A percentile compares a stretch with the other conserved stretches of the same genome.
These are phyloP conservation scores for Saccharomyces pastorianus DNA, from an alignment of 1,139 yeast genomes.

Conservation along the genomic window DNA sequence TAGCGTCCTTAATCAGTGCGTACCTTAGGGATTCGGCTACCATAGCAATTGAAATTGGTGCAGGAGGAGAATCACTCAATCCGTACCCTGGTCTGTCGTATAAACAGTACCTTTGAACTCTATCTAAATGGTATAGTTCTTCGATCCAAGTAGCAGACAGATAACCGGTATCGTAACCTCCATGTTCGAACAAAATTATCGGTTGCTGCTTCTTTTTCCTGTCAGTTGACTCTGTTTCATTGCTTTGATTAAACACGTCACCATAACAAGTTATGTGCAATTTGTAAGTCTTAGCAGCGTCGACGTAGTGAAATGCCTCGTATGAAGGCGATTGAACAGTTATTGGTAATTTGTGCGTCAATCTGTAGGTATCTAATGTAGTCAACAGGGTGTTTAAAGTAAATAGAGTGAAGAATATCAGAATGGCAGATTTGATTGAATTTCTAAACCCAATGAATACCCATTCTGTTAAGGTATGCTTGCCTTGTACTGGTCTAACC, in stretches of 20 bases:
- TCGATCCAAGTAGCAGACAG: slow-evolving; percentile 63
- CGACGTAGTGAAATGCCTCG: slow-evolving; percentile 44
- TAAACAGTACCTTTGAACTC: slow-evolving; percentile 63
- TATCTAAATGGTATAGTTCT: slow-evolving; percentile 53
- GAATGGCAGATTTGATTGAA: slow-evolving; percentile 36
- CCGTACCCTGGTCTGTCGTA: slow-evolving; percentile 89
- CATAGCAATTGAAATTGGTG: slow-evolving; percentile 63
- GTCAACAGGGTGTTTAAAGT: slow-evolving; percentile 48
- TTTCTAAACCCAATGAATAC: slow-evolving; percentile 42
- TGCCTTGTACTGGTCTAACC: slow-evolving; percentile 21
- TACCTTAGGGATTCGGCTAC: slow-evolving; percentile 54
- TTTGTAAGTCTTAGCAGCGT: slow-evolving; percentile 40
- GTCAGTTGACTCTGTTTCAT: slow-evolving; percentile 15
- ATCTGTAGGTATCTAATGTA: slow-evolving; percentile 49
- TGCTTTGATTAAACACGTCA: slow-evolving; percentile 36
- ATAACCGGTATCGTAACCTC: slow-evolving; percentile 60
- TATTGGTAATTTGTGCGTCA: slow-evolving; percentile 30
- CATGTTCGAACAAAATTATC: slow-evolving; percentile 64
- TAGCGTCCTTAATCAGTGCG: slow-evolving; percentile 44
- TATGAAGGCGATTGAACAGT: slow-evolving; percentile 14
- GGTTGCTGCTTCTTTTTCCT: slow-evolving; percentile 37
- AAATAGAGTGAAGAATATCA: slow-evolving; percentile 41
- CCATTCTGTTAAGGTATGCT: slow-evolving; percentile 52
- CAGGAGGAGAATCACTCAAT: slow-evolving; percentile 72
- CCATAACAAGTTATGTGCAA: slow-evolving; percentile 63